Base-by-base conservation (phyloP, 2,329 filamentous ascomycete genomes). In the Fusarium nygamai region DNA sequence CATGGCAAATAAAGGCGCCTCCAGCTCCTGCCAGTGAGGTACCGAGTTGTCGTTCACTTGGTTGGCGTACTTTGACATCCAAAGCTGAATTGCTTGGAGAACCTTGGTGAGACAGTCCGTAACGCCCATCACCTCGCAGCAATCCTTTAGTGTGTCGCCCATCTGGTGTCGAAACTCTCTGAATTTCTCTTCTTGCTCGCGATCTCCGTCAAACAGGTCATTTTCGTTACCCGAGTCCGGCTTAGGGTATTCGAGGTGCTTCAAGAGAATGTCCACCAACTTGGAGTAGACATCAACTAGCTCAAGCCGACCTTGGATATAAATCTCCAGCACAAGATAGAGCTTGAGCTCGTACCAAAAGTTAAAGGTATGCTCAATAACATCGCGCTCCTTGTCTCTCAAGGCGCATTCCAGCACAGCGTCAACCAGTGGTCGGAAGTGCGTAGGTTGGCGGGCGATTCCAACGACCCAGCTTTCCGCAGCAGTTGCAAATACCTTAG, bases 341-440 rank as follows among this genome's bases (percentile, higher is more conserved):
- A 98, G 95, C 86, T 99, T 99, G 53, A 99, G 88, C 81, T 99
- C 96, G 81, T 97, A 98, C 96, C 96, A 99, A 85, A 99, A 98
- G 76, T 91, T 91, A 84, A 99, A 99, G 0, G 97, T 99, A 78
- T 96, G 91, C 61, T 94, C 94, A 72, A 99, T 95, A 9, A 95
- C 94, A 75, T 99, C 96, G 71, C 93, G 91, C 61, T 98, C 96
- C 81, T 91, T 92, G 82, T 99, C 96, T 75, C 93, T 90, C 17
- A 93, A 90, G 69, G 94, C 95, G 80, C 95, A 98, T 84, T 98
- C 95, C n/a, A 98, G 88, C 22, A 99, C 91, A 12, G 93, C 91
- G 78, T 98, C 95, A 17, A 99, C 96, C 10, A 99, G 87, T 17
- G 90, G 91, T 44, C 93, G 90, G 85, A 98, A 98, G 58, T 95